Evolutionary conservation across 1,284 basidiomycete genomes (phyloP).

Genomic region (Leccinum subrobustum): DNA sequence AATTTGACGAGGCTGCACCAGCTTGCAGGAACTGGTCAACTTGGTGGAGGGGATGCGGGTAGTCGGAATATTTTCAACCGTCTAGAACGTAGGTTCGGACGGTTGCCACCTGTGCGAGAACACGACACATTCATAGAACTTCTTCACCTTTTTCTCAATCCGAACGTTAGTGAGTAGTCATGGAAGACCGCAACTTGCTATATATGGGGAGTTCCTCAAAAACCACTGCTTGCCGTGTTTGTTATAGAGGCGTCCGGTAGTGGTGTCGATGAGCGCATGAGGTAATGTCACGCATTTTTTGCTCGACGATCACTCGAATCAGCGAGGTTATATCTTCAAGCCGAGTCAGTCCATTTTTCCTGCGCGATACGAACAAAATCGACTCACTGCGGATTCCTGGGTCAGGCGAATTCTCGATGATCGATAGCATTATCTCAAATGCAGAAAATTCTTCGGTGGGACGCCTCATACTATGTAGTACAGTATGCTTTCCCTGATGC

Average conservation of each 20-base stretch:
- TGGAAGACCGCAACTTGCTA: too few relatives aligned
- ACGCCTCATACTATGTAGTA: neutral
- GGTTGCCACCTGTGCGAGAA: neutral
- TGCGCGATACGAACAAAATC: neutral
- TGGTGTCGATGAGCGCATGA: too few relatives aligned
- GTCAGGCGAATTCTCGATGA: neutral
- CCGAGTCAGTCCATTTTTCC: neutral
- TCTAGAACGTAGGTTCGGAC: too few relatives aligned
- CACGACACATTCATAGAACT: neutral
- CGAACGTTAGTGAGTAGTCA: neutral
- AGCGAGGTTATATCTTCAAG: neutral
- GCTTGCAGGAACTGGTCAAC: too few relatives aligned
- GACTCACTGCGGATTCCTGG: neutral
- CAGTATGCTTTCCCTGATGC: neutral
- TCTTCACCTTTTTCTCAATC: neutral
- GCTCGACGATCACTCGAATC: neutral
- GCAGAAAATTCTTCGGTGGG: neutral
- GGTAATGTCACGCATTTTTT: neutral
- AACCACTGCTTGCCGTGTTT: too few relatives aligned
- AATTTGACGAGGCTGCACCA: too few relatives aligned
- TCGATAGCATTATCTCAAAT: neutral
- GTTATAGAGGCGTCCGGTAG: too few relatives aligned
- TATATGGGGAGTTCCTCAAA: too few relatives aligned
- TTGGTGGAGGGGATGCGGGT: too few relatives aligned
- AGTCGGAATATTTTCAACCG: too few relatives aligned